phyloP scores from a whole-genome alignment of 306 rosid species.

The Benincasa hispida region DNA sequence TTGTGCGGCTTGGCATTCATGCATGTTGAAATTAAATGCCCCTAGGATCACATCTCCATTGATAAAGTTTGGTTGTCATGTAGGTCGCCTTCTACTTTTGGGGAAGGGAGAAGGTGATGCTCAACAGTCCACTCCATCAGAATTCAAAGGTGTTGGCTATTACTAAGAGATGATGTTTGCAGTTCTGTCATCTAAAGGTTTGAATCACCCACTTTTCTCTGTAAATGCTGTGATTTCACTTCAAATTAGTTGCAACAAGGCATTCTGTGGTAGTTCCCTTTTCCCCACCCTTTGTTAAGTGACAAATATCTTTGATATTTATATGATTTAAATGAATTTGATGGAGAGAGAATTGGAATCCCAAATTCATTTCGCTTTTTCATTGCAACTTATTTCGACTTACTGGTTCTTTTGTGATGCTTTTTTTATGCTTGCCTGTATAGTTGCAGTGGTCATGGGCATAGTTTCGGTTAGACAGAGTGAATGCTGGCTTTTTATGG shows the following conservation, averaged over 20 bases:
- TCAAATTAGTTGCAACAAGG: not conserved
- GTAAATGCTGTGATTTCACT: not conserved
- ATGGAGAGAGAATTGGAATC: not conserved
- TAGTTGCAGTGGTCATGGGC: not conserved
- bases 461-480: not conserved
- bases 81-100: slow-evolving; percentile 75
- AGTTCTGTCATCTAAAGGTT: not conserved
- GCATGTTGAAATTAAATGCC: not conserved
- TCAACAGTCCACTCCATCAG: slow-evolving; percentile 21
- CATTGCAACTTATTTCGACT: not conserved
- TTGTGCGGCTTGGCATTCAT: not conserved
- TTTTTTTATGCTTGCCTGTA: not conserved
- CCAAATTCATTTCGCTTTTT: no score
- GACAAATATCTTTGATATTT: not conserved
- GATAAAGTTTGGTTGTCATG: slow-evolving; percentile 5
- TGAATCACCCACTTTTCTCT: not conserved
- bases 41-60: not conserved
- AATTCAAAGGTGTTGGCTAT: slow-evolving; percentile 46
- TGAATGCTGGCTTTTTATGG: not conserved
- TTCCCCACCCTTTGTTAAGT: not conserved
- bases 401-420: not conserved
- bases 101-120: slow-evolving; percentile 39
- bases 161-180: slow-evolving; percentile 19
- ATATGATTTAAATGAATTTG: not conserved
- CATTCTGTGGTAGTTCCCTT: not conserved